Percentiles rank a stretch among this genome's conserved stretches.
These are phyloP conservation scores for Teratosphaeria zuluensis DNA, from an alignment of 2,329 filamentous ascomycete species.

Conservation along the genomic window DNA sequence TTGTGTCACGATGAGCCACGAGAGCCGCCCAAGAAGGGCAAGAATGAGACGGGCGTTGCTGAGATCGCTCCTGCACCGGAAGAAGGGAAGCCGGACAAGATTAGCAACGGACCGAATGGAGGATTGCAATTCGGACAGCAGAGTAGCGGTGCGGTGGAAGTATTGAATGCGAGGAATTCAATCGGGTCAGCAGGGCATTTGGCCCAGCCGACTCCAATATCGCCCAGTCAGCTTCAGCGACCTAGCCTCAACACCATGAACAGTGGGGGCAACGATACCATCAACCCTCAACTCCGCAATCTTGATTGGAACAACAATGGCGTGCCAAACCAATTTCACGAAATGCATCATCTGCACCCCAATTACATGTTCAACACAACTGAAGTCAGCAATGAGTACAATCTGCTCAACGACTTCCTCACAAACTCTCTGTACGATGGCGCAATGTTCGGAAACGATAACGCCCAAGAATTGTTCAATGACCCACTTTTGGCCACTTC, in stretches of 20 bases:
- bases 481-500: constrained; percentile 45
- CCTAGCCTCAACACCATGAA: constrained; percentile 40
- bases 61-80: constrained; percentile 26
- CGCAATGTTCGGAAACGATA: constrained; percentile 32
- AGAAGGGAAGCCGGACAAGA: not conserved
- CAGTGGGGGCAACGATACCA: constrained; percentile 8
- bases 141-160: not conserved
- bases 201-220: constrained; percentile 60
- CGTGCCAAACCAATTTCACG: constrained; percentile 75
- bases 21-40: constrained; percentile 74
- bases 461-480: constrained; percentile 45
- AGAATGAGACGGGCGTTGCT: constrained; percentile 37
- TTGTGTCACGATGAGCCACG: constrained; percentile 96
- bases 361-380: constrained; percentile 93
- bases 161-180: not conserved
- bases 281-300: constrained; percentile 23
- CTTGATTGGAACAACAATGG: constrained; percentile 64
- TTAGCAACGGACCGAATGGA: constrained; percentile 13
- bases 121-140: not conserved
- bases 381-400: constrained; percentile 94
- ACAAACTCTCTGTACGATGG: constrained; percentile 77
- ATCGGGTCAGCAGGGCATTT: constrained; percentile 44
- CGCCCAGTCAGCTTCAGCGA: constrained; percentile 55
- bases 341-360: constrained; percentile 88
- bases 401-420: constrained; percentile 90